A percentile compares a stretch with the other conserved stretches of the same genome.
Evolutionary conservation across 1,284 basidiomycete species (phyloP).

Genomic region (Ganoderma meredithae): DNA sequence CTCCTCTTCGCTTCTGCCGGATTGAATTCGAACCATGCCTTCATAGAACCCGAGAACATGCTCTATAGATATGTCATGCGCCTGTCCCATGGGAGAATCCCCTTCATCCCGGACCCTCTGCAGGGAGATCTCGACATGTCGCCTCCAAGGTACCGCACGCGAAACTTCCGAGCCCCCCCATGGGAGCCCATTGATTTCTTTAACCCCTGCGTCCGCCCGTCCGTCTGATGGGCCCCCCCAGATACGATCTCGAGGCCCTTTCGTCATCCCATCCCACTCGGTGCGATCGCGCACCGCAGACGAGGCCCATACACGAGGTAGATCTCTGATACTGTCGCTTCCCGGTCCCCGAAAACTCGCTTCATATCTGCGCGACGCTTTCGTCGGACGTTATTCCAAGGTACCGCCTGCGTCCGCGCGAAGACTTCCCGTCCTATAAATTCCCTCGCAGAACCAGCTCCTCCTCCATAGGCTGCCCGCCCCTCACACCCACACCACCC

Average conservation of each 20-base stretch:
- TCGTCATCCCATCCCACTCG: slow-evolving; percentile 11
- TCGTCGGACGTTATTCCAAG: slow-evolving; percentile 19
- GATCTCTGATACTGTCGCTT: slow-evolving; percentile 8
- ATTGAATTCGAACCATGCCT: slow-evolving; percentile 7
- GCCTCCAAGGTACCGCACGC: slow-evolving; percentile 10
- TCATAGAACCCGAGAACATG: slow-evolving; percentile 12
- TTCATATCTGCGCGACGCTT: slow-evolving; percentile 8
- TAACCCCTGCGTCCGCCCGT: slow-evolving; percentile 7
- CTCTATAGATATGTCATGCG: slow-evolving; percentile 15
- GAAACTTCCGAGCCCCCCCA: slow-evolving; percentile 12
- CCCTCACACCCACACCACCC: slow-evolving; percentile 10
- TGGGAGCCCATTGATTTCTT: slow-evolving; percentile 3
- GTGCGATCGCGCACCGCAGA: slow-evolving; percentile 11
- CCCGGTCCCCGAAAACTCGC: slow-evolving; percentile 19
- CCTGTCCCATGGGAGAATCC: slow-evolving; percentile 11
- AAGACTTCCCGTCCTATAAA: slow-evolving; percentile 21
- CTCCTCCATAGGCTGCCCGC: slow-evolving; percentile 15
- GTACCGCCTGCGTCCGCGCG: slow-evolving; percentile 7
- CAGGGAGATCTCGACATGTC: slow-evolving; percentile 18
- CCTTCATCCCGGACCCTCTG: background rate
- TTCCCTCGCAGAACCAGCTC: slow-evolving; percentile 16
- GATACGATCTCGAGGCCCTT: slow-evolving; percentile 12
- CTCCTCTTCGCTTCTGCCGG: slow-evolving; percentile 11
- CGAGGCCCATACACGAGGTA: slow-evolving; percentile 10
- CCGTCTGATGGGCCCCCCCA: slow-evolving; percentile 9